Evolutionary conservation across 805 yeast species (phyloP).

Genomic region (Nakazawaea siamensis): DNA sequence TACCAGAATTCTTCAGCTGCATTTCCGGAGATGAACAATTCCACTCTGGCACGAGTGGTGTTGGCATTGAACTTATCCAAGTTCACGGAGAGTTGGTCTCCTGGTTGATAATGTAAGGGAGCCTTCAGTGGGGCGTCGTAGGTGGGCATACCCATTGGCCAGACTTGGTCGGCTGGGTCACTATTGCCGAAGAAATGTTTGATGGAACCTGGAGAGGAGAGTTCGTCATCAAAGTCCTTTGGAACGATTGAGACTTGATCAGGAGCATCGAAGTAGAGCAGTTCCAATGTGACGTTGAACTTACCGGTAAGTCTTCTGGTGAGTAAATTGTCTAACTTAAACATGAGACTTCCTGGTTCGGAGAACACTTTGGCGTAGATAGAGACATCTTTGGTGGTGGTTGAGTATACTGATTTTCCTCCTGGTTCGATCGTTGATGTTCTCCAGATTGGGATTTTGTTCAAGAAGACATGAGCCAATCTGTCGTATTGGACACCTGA

Average conservation of each 20-base stretch:
- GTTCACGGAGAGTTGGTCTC: constrained; percentile 24
- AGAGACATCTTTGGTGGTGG: constrained; percentile 56
- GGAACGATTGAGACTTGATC: constrained; percentile 11
- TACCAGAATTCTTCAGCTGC: constrained; percentile 85
- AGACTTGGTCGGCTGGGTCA: constrained; percentile 30
- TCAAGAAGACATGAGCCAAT: constrained; percentile 52
- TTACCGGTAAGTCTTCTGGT: constrained; percentile 50
- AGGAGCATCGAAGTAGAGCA: constrained; percentile 36
- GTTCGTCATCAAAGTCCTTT: constrained; percentile 13
- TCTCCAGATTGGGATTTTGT: constrained; percentile 71
- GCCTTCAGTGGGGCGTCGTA: constrained; percentile 20
- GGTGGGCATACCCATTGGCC: constrained; percentile 29
- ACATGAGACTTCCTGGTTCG: constrained; percentile 29
- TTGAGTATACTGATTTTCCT: constrained; percentile 36
- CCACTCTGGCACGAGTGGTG: constrained; percentile 51
- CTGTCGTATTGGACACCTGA: constrained; percentile 60
- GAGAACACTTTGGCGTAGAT: constrained; percentile 42
- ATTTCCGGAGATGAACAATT: constrained; percentile 65
- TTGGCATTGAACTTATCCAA: constrained; percentile 43
- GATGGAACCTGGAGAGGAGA: constrained; percentile 13
- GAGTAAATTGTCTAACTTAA: constrained; percentile 60
- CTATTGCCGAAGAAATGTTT: constrained; percentile 20
- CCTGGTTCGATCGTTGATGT: constrained; percentile 80
- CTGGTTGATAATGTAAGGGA: constrained; percentile 40
- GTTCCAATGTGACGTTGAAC: constrained; percentile 44